phyloP scores from a whole-genome alignment of 2,329 filamentous ascomycete species.

The Clathrospora elynae region DNA sequence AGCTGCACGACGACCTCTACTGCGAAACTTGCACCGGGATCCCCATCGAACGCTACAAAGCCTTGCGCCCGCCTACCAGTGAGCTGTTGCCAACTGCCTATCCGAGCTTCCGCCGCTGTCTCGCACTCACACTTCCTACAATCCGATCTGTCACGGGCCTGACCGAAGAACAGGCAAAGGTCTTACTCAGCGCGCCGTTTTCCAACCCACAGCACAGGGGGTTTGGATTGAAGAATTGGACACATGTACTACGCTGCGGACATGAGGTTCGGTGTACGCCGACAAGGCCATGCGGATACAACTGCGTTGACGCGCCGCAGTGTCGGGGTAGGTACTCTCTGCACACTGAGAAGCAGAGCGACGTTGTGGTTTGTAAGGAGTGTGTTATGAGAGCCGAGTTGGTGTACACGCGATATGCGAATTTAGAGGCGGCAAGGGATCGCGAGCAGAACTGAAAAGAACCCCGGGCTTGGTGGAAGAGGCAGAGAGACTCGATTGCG shows the following conservation, averaged over 20 bases:
- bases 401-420: conserved; percentile 16
- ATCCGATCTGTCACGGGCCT: conserved; percentile 7
- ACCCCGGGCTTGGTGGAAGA: too few species aligned
- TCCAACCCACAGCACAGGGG: background rate
- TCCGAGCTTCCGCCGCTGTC: conserved; percentile 7
- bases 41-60: conserved; percentile 16
- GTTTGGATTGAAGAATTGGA: conserved; percentile 3
- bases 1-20: conserved; percentile 14
- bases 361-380: conserved; percentile 20
- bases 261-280: conserved; percentile 17
- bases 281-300: conserved; percentile 14
- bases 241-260: conserved; percentile 20
- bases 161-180: background rate
- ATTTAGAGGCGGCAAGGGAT: background rate
- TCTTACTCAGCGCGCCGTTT: conserved; percentile 7
- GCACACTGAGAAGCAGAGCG: conserved; percentile 4
- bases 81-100: background rate
- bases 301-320: conserved; percentile 6
- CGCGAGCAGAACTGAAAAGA: background rate
- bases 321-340: too few species aligned
- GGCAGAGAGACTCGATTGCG: too few species aligned
- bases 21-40: conserved; percentile 25
- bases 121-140: conserved; percentile 12
- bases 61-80: background rate
- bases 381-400: conserved; percentile 16